These are phyloP conservation scores for Sporobolomyces phaffii DNA, from an alignment of 768 basidiomycete genomes.

Conservation along the genomic window DNA sequence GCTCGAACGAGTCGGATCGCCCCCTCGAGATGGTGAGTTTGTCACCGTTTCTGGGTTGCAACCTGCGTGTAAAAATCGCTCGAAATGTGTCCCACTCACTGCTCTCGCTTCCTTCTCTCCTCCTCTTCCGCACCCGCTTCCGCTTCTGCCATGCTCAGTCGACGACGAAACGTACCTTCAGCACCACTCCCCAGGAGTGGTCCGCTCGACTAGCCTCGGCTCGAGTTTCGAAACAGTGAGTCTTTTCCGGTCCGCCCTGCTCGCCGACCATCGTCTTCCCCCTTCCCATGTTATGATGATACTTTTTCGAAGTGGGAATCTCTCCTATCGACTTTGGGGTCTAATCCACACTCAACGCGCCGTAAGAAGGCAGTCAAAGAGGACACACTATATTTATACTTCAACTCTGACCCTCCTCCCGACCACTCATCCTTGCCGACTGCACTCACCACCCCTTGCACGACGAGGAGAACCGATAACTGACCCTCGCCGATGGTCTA, in stretches of 20 bases:
- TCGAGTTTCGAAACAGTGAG: constrained; percentile 81
- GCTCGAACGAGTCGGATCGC: too few relatives aligned
- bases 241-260: constrained; percentile 44
- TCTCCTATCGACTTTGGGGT: constrained; percentile 66
- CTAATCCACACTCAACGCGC: constrained; percentile 55
- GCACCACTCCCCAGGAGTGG: constrained; percentile 77
- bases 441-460: too few relatives aligned
- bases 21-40: constrained; percentile 13
- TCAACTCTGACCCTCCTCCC: constrained; percentile 41
- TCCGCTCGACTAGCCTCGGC: constrained; percentile 74
- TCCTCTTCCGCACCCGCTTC: background rate
- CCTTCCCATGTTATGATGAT: constrained; percentile 43
- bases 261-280: constrained; percentile 11
- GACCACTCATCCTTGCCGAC: too few relatives aligned
- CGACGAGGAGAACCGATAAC: too few relatives aligned
- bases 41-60: background rate
- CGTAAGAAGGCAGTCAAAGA: constrained; percentile 47
- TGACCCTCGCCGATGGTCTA: constrained; percentile 6
- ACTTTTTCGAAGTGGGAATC: constrained; percentile 95
- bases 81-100: background rate
- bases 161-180: constrained; percentile 23
- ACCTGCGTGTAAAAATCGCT: background rate
- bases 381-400: constrained; percentile 73
- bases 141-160: background rate
- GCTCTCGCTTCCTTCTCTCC: background rate